Percentiles rank a stretch among this genome's conserved stretches.
Evolutionary conservation across 1,284 basidiomycete species (phyloP).

Genomic region (Kwoniella shivajii): DNA sequence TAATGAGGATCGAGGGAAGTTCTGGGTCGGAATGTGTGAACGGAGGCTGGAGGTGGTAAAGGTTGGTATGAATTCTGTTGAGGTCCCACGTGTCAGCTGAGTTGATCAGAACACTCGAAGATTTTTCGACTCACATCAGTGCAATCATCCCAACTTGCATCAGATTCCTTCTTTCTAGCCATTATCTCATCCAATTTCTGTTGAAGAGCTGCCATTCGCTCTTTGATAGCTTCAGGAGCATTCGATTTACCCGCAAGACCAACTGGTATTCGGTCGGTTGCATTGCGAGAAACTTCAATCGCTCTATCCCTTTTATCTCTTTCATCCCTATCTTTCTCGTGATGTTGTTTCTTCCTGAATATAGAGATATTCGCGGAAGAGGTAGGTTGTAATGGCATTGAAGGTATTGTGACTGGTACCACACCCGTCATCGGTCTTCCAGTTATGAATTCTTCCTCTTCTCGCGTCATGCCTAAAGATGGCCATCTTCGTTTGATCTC

Average conservation of each 20-base stretch:
- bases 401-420: slow-evolving; percentile 16
- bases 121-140: slow-evolving; percentile 64
- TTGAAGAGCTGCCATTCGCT: slow-evolving; percentile 65
- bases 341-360: slow-evolving; percentile 26
- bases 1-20: slow-evolving; percentile 47
- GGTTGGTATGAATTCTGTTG: slow-evolving; percentile 67
- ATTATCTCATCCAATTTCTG: slow-evolving; percentile 70
- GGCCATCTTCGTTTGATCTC: slow-evolving; percentile 80
- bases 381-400: slow-evolving; percentile 17
- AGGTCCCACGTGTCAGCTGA: slow-evolving; percentile 27
- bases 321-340: slow-evolving; percentile 46
- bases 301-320: slow-evolving; percentile 44
- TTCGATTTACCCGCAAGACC: slow-evolving; percentile 36
- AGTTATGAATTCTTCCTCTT: slow-evolving; percentile 69
- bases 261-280: slow-evolving; percentile 19
- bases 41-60: slow-evolving; percentile 56
- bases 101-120: slow-evolving; percentile 22
- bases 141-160: slow-evolving; percentile 82
- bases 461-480: slow-evolving; percentile 66
- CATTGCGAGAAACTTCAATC: slow-evolving; percentile 30
- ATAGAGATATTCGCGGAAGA: slow-evolving; percentile 24
- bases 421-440: slow-evolving; percentile 29
- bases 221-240: slow-evolving; percentile 53
- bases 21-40: slow-evolving; percentile 51
- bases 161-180: slow-evolving; percentile 62